Evolutionary conservation across 345 rosid species (phyloP).

Genomic region (Mallotus nudiflorus): DNA sequence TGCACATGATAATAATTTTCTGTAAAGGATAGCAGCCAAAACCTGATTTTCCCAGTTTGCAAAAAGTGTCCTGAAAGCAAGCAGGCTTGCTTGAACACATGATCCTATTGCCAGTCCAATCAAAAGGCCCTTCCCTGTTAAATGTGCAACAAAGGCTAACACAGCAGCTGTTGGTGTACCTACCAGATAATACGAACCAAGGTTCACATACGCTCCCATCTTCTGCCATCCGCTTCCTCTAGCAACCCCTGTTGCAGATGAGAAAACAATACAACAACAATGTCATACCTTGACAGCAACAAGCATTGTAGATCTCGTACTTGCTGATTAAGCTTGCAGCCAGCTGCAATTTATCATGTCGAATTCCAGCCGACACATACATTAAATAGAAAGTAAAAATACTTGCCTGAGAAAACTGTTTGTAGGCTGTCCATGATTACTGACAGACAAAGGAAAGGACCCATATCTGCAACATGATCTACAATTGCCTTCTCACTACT

Average conservation of each 20-base stretch:
- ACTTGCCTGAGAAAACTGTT: conserved; percentile 40
- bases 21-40: too few relatives aligned
- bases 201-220: conserved; percentile 37
- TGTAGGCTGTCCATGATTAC: conserved; percentile 37
- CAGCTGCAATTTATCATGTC: neutral
- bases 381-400: neutral
- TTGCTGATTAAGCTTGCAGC: neutral
- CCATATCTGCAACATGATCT: conserved; percentile 34
- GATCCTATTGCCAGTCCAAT: conserved; percentile 26
- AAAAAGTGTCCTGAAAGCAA: conserved; percentile 24
- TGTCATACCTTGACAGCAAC: too few relatives aligned
- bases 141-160: conserved; percentile 34
- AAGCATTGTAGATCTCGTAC: neutral
- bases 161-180: conserved; percentile 31
- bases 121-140: conserved; percentile 35
- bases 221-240: conserved; percentile 55
- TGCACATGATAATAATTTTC: too few relatives aligned
- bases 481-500: conserved; percentile 42
- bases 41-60: conserved; percentile 38
- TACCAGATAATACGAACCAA: conserved; percentile 39
- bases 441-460: conserved; percentile 34
- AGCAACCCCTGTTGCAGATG: conserved; percentile 26
- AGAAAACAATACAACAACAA: neutral
- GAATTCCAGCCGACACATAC: neutral
- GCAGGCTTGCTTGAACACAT: conserved; percentile 21